Evolutionary conservation across 2,329 filamentous ascomycete species (phyloP), one percentile per base, ranked within the genome.

Genomic region (Ascochyta viciae-villosae): DNA sequence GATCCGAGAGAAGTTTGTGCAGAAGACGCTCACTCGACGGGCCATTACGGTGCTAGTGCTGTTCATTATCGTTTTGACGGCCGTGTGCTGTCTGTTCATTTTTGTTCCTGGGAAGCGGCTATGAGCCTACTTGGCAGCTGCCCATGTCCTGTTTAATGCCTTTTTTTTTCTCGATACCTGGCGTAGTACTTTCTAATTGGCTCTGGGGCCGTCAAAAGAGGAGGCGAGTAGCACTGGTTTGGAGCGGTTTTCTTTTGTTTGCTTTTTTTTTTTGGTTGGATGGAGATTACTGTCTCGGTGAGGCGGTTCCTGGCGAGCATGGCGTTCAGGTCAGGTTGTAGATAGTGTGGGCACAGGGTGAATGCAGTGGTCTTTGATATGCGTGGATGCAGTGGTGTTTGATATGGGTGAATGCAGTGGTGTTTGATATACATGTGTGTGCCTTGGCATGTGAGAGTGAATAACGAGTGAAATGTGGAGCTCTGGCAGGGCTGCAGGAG

Each of bases 1-100:
- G 37, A 91, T 98, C 61, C 87, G 90, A 51, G 95, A 99, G 77
- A 91, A 92, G 0, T 99, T 95, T 73, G 90, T 99, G 51, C 89
- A 91, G 62, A 90, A 87, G 71, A 86, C 98, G 19, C 84, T 99
- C 52, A 87, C 87, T 64, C 93, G 93, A 74, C 89, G 95, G 55
- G 89, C 95, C 0, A 72, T 91, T 39, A 92, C 95, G 79, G 91
- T 95, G 13, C 79, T 97, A 13, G 81, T 86, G 8, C 84, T 95
- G 59, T 93, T 93, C 27, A 74, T 88, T 26, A 74, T 96, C 29
- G 82, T 96, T 50, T 91, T 94, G 62, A 87, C 91, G 3, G 91
- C 87, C n/a, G 79, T 98, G 13, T 91, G 91, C 68, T 85, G 95
- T 54, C 81, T 99, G 24, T 99, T 99, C 80, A 93, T 97, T 66